These are phyloP conservation scores for Penicillium steckii DNA, from an alignment of 495 filamentous ascomycete species.

Conservation along the genomic window DNA sequence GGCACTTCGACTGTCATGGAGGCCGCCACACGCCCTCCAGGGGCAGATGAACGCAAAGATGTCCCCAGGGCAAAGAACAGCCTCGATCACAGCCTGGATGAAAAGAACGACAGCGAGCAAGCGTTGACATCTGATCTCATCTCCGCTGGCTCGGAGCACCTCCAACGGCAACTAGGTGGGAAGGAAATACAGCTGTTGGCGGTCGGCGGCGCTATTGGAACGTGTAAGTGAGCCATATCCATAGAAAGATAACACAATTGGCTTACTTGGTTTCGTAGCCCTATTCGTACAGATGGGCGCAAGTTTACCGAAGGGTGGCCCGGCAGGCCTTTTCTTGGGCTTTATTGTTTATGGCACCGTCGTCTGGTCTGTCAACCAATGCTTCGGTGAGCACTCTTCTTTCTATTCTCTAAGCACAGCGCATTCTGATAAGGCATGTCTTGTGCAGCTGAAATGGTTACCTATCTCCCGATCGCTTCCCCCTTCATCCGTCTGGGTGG, in stretches of 20 bases:
- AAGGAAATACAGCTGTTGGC: constrained; percentile 69
- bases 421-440: background rate
- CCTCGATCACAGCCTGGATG: too few relatives aligned
- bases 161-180: constrained; percentile 54
- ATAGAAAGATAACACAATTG: background rate
- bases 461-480: constrained; percentile 71
- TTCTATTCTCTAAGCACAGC: background rate
- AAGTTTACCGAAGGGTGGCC: constrained; percentile 66
- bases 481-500: constrained; percentile 84
- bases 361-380: constrained; percentile 31
- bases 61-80: too few relatives aligned
- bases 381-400: constrained; percentile 51
- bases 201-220: constrained; percentile 72
- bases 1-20: too few relatives aligned
- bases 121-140: constrained; percentile 14
- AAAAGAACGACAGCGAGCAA: constrained; percentile 10
- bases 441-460: constrained; percentile 71
- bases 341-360: constrained; percentile 50
- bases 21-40: too few relatives aligned
- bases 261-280: constrained; percentile 29
- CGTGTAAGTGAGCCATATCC: constrained; percentile 30
- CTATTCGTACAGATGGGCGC: constrained; percentile 71
- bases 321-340: constrained; percentile 68
- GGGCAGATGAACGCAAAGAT: too few relatives aligned
- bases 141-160: constrained; percentile 30